phyloP scores from a whole-genome alignment of 192 early-diverging fungal species.

The Backusella morwellensis region DNA sequence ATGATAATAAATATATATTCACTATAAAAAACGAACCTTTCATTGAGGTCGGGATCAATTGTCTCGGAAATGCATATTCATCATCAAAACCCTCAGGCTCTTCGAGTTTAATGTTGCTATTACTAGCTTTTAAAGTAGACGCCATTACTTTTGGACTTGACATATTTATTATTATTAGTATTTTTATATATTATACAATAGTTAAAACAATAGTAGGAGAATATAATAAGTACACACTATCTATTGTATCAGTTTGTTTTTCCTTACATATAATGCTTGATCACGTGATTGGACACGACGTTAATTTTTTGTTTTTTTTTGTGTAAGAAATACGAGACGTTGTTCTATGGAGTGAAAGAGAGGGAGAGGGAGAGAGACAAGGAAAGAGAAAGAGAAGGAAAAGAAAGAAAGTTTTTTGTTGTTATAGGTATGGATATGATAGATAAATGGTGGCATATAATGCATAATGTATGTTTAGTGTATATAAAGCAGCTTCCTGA shows the following conservation, averaged over 20 bases:
- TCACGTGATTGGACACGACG: neutral
- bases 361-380: neutral
- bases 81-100: slow-evolving; percentile 9
- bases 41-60: slow-evolving; percentile 18
- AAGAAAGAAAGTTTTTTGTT: neutral
- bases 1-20: neutral
- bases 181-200: neutral
- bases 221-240: neutral
- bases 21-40: slow-evolving; percentile 11
- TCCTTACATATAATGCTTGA: neutral
- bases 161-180: neutral
- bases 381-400: neutral
- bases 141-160: slow-evolving; percentile 24
- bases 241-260: neutral
- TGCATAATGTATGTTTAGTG: neutral
- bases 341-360: neutral
- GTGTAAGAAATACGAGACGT: neutral
- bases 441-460: neutral
- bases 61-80: slow-evolving; percentile 29
- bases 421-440: neutral
- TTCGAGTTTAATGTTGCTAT: neutral
- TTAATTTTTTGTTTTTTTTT: neutral
- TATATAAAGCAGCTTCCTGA: neutral
- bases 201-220: slow-evolving; percentile 16
- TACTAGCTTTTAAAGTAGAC: slow-evolving; percentile 15